A percentile compares a stretch with the other conserved stretches of the same genome.
Evolutionary conservation across 2,329 filamentous ascomycete genomes (phyloP).

Genomic region (Penicillium olsonii): DNA sequence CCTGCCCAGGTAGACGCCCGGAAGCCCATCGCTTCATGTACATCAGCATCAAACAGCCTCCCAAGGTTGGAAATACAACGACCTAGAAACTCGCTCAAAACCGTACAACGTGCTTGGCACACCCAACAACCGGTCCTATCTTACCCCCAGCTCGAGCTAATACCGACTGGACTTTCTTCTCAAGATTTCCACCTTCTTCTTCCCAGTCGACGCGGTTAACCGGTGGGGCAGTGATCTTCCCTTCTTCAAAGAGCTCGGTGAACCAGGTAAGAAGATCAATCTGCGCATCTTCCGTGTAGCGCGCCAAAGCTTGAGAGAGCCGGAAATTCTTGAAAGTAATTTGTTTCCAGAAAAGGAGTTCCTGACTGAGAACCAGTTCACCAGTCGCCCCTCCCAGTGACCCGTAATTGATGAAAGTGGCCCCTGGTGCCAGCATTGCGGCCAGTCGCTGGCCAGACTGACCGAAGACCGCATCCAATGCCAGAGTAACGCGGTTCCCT

Average conservation of each 20-base stretch:
- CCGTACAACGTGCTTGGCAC: no score
- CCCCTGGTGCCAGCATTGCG: background rate
- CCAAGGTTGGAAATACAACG: no score
- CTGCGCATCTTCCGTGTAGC: background rate
- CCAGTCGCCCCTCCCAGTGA: slow-evolving; percentile 1
- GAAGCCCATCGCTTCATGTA: no score
- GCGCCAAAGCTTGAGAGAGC: background rate
- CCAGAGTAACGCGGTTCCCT: background rate
- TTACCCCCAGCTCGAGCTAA: no score
- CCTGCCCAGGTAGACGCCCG: no score
- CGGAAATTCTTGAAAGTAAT: slow-evolving; percentile 3
- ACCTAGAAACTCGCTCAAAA: no score
- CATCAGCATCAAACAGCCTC: no score
- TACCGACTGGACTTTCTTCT: background rate
- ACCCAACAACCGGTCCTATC: no score
- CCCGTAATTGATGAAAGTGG: slow-evolving; percentile 2
- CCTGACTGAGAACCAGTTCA: background rate
- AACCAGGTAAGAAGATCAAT: slow-evolving; percentile 3
- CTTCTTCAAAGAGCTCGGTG: slow-evolving; percentile 1
- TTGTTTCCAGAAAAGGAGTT: slow-evolving; percentile 4
- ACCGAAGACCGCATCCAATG: slow-evolving; percentile 1
- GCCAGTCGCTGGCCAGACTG: slow-evolving; percentile 1
- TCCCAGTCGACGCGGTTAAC: background rate
- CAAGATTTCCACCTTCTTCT: background rate
- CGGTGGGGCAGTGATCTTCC: background rate